These are phyloP conservation scores for Furcasterigmium furcatum DNA, from an alignment of 2,329 filamentous ascomycete genomes.

Conservation along the genomic window DNA sequence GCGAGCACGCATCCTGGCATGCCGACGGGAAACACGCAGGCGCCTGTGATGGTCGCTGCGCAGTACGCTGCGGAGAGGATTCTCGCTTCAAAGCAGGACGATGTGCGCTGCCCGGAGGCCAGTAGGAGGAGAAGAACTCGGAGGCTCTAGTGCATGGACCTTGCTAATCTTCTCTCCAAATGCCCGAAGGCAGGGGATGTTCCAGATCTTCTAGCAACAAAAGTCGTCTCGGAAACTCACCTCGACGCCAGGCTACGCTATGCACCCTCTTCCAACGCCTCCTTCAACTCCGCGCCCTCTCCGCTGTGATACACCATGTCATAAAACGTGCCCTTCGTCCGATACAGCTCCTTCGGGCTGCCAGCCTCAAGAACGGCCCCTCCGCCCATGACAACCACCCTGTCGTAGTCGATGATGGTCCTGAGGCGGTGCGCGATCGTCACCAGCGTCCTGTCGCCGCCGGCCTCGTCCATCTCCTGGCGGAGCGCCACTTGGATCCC, in stretches of 20 bases:
- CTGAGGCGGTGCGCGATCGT: conserved; percentile 56
- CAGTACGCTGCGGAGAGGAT: too few species aligned
- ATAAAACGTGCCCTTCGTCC: conserved; percentile 42
- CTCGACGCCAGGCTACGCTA: too few species aligned
- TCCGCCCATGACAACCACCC: conserved; percentile 52
- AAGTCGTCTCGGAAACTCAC: too few species aligned
- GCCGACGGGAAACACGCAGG: too few species aligned
- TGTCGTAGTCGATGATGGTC: conserved; percentile 59
- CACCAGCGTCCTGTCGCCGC: conserved; percentile 47
- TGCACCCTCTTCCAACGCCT: conserved; percentile 25
- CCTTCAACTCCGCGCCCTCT: conserved; percentile 43
- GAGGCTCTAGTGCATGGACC: too few species aligned
- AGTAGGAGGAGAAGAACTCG: too few species aligned
- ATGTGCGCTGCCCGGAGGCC: background rate
- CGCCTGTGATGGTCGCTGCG: too few species aligned
- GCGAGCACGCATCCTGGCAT: too few species aligned
- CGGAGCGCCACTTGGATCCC: conserved; percentile 53
- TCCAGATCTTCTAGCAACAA: too few species aligned
- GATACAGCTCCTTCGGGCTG: conserved; percentile 42
- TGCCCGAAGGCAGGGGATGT: too few species aligned
- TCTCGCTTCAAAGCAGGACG: background rate
- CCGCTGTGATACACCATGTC: conserved; percentile 55
- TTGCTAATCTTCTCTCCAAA: too few species aligned
- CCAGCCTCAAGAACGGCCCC: conserved; percentile 53
- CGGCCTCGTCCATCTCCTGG: conserved; percentile 40